Evolutionary conservation across 2,329 filamentous ascomycete genomes (phyloP), one percentile per base, ranked within the genome.

Genomic region (Lanzia echinophila): DNA sequence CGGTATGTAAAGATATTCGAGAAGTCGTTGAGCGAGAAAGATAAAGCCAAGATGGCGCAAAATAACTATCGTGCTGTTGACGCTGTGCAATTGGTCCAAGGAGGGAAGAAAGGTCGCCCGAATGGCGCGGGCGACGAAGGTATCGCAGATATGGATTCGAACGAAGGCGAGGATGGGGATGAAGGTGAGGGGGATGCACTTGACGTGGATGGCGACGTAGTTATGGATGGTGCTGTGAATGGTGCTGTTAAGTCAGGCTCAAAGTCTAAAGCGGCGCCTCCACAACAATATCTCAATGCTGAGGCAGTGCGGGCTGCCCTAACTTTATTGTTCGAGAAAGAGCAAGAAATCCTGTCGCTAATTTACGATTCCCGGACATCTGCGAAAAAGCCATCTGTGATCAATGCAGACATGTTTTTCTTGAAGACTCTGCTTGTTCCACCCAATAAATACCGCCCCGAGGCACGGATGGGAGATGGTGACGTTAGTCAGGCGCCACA

Each of bases 391-490:
- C 72, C 76, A 36, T 71, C 72, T 6, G 73, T 73, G 17, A 75
- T 90, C n/a, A 83, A 75, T 2, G 82, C 89, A 1, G 88, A 96
- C 61, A 96, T 97, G 84, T 97, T 99, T 72, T 99, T 99, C 72
- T 77, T 97, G 54, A 84, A 87, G 54, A 86, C 84, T 34, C 75
- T 99, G 50, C 76, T 97, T 13, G 90, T 99, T 0, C 90, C 95
- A 2, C 94, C 94, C 2, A 99, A 96, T 68, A 87, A 85, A 63
- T 99, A 87, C 69, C 84, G 94, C 39, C 91, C 94, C 12, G 90
- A 95, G 68, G 89, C 90, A 10, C 81, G 83, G 56, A 91, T 88
- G 31, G 89, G 90, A 43, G 82, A 86, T 34, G 84, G 86, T 42
- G 84, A 90, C 52, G 87, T 97, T 59, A 82, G 90, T 24, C 94